phyloP scores from a whole-genome alignment of 768 basidiomycete genomes.

The Auriscalpium vulgare region DNA sequence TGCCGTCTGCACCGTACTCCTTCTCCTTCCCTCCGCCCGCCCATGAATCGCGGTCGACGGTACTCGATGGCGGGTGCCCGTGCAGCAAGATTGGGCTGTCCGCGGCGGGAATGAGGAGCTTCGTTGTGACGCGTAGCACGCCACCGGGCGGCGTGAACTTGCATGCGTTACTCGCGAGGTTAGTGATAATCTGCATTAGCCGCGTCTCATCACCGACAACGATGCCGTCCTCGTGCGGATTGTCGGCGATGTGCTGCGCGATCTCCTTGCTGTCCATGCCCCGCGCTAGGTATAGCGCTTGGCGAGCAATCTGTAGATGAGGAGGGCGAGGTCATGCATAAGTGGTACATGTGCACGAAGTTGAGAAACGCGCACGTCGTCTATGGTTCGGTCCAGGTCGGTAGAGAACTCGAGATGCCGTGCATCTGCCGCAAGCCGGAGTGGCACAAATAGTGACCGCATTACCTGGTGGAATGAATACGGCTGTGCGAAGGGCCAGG shows the following conservation, averaged over 20 bases:
- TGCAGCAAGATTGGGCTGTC: neutral
- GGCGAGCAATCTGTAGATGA: conserved; percentile 42
- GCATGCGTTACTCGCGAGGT: conserved; percentile 78
- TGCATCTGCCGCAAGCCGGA: conserved; percentile 60
- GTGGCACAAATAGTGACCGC: conserved; percentile 62
- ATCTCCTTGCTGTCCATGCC: conserved; percentile 41
- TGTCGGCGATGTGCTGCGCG: conserved; percentile 30
- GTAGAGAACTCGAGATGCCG: conserved; percentile 59
- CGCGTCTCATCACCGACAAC: conserved; percentile 84
- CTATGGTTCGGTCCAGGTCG: conserved; percentile 60
- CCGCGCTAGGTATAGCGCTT: conserved; percentile 50
- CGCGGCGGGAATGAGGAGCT: conserved; percentile 34
- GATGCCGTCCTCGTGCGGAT: conserved; percentile 50
- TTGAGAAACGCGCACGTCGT: conserved; percentile 34
- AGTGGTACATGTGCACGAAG: neutral
- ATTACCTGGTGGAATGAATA: conserved; percentile 75
- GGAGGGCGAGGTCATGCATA: neutral
- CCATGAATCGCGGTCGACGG: neutral
- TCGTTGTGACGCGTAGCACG: conserved; percentile 58
- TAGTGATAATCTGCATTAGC: conserved; percentile 73
- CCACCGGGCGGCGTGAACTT: conserved; percentile 74
- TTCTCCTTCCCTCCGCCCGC: neutral
- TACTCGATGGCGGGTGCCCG: neutral
- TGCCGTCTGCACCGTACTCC: neutral
- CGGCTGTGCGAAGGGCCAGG: conserved; percentile 33